Evolutionary conservation across 805 yeast genomes (phyloP).

Genomic region (Spathaspora arborariae): DNA sequence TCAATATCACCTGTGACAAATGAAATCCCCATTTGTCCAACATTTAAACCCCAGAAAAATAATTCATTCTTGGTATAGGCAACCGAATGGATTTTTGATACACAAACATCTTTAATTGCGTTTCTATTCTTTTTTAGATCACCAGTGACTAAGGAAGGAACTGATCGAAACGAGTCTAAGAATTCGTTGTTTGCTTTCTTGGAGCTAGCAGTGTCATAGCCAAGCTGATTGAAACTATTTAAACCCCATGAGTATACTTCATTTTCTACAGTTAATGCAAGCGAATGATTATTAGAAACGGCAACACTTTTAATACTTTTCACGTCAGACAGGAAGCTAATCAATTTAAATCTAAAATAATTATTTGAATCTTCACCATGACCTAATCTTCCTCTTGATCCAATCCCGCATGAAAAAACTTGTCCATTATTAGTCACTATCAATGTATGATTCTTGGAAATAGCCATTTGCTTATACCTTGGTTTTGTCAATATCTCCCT

Average conservation of each 20-base stretch:
- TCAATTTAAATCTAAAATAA: conserved; percentile 40
- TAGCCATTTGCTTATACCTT: conserved; percentile 42
- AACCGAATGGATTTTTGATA: conserved; percentile 68
- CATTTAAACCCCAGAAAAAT: conserved; percentile 72
- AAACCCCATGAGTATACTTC: conserved; percentile 79
- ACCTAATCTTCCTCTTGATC: conserved; percentile 72
- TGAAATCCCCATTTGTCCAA: conserved; percentile 74
- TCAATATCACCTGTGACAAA: conserved; percentile 16
- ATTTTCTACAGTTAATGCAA: conserved; percentile 51
- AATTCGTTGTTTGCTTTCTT: conserved; percentile 16
- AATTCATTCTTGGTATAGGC: conserved; percentile 49
- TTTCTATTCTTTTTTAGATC: conserved; percentile 34
- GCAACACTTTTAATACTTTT: conserved; percentile 35
- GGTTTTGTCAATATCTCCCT: conserved; percentile 27
- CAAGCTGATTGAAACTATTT: conserved; percentile 65
- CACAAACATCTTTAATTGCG: conserved; percentile 41
- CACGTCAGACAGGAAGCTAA: conserved; percentile 31
- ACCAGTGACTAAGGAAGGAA: conserved; percentile 42
- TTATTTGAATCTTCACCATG: conserved; percentile 38
- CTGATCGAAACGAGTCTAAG: conserved; percentile 26
- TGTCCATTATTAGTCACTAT: conserved; percentile 54
- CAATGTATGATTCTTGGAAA: conserved; percentile 67
- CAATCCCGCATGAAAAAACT: conserved; percentile 61
- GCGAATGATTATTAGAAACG: conserved; percentile 63
- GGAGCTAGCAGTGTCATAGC: conserved; percentile 27